Base-by-base conservation (phyloP, 176 grass and related monocot species). In the Rhipidocladum racemiflorum region DNA sequence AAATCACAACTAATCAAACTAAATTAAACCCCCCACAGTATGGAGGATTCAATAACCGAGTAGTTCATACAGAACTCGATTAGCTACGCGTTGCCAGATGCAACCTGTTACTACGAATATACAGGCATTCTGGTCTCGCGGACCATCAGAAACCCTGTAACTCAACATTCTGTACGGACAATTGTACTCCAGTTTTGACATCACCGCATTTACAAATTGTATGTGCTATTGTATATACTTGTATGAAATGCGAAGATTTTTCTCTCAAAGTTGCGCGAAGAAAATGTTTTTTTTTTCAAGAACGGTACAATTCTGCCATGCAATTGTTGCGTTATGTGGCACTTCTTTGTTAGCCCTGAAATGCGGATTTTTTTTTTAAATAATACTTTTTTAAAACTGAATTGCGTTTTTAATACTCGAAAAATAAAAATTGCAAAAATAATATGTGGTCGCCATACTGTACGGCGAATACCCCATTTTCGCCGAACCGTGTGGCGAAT, bases 101-200 rank as follows among this genome's bases (percentile, higher is more conserved):
- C 45, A 71, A 54, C 82, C 30, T 89, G 87, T 81, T 76, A 82
- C 56, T 89, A 70, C 16, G 30, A 42, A 29, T 75, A 50, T 68
- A 61, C 66, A 74, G 29, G 43, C 62, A 44, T 76, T 48, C 20
- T 56, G 21, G 61, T 35, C 44, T 32, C 44, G 32, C 4, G 21
- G 48, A 23, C 39, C 39, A 40, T 23, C n/a, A 0, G 21, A 55
- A 71, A 75, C 43, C 7, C 20, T 34, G n/a, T 44, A 85, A 27
- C 15, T 70, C 53, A 21, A 49, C 8, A 23, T 10, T 49, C 14
- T 18, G 14, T 18, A 10, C 4, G 35, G 60, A 67, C 48, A 38
- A 57, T 21, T 18, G 29, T 39, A 28, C 71, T 77, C 17, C 45
- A 72, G 16, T 89, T 85, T 85, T 77, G 71, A 56, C 36, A 17